Evolutionary conservation across 352 stramenopile genomes (phyloP).

Genomic region (Phytopythium cucurbitacearum): DNA sequence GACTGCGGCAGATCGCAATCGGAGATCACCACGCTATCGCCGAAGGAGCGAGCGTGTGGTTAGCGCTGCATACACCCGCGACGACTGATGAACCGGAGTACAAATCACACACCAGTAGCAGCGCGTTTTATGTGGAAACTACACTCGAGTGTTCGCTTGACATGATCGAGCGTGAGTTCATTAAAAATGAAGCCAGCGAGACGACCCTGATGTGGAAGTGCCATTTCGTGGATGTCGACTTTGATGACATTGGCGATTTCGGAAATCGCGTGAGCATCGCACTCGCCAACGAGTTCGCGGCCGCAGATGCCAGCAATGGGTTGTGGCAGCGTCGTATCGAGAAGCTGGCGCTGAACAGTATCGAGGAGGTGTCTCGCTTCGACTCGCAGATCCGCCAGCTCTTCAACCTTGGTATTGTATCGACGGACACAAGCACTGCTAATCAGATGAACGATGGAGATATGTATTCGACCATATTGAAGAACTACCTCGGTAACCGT

Average conservation of each 20-base stretch:
- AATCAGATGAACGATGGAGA: conserved; percentile 10
- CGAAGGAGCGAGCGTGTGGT: conserved; percentile 67
- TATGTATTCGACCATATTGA: conserved; percentile 1
- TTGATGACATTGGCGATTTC: conserved; percentile 45
- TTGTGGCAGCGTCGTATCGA: conserved; percentile 11
- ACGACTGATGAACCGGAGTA: conserved; percentile 5
- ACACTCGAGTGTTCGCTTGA: conserved; percentile 18
- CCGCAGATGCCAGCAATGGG: background rate
- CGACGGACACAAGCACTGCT: background rate
- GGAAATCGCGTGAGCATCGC: background rate
- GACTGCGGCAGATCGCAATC: conserved; percentile 36
- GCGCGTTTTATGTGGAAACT: conserved; percentile 14
- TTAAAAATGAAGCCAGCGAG: background rate
- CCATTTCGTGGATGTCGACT: conserved; percentile 41
- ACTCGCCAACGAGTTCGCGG: background rate
- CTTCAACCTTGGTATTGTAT: conserved; percentile 1
- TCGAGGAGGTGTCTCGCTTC: conserved; percentile 15
- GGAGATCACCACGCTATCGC: conserved; percentile 52
- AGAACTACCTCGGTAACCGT: conserved; percentile 32
- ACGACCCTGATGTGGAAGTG: conserved; percentile 27
- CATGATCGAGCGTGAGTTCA: conserved; percentile 17
- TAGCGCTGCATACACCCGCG: conserved; percentile 16
- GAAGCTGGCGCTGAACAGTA: conserved; percentile 8
- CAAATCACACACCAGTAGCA: background rate
- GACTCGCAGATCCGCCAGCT: conserved; percentile 11